A percentile compares a stretch with the other conserved stretches of the same genome.
Evolutionary conservation across 2,329 filamentous ascomycete species (phyloP).

Genomic region (Penicillium decumbens): DNA sequence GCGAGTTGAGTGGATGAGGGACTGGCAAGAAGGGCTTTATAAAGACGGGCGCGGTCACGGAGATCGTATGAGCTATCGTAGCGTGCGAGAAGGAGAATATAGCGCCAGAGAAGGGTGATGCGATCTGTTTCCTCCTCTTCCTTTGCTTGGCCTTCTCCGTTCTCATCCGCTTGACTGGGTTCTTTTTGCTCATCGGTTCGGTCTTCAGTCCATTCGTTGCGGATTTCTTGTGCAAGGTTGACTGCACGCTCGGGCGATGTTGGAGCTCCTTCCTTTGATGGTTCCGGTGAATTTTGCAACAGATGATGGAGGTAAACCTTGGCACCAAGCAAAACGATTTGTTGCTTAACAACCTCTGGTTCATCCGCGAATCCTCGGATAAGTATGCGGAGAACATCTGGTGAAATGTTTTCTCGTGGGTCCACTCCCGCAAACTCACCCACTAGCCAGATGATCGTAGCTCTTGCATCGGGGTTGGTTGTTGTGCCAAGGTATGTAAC

Average conservation of each 20-base stretch:
- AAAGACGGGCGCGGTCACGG: conserved; percentile 83
- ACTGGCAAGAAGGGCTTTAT: conserved; percentile 74
- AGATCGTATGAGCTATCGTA: conserved; percentile 96
- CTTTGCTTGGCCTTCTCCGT: conserved; percentile 18
- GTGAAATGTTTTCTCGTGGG: conserved; percentile 80
- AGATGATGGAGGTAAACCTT: conserved; percentile 93
- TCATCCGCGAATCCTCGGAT: conserved; percentile 80
- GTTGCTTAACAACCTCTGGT: conserved; percentile 77
- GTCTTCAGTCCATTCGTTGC: conserved; percentile 32
- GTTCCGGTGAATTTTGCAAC: conserved; percentile 46
- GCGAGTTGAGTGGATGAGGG: conserved; percentile 76
- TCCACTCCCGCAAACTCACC: conserved; percentile 84
- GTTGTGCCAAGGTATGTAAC: conserved; percentile 89
- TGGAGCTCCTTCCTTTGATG: conserved; percentile 14
- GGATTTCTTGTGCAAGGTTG: conserved; percentile 25
- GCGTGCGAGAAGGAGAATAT: conserved; percentile 75
- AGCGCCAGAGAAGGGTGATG: conserved; percentile 74
- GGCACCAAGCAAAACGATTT: conserved; percentile 88
- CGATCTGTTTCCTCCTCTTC: conserved; percentile 49
- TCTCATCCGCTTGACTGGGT: conserved; percentile 28
- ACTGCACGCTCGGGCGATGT: conserved; percentile 17
- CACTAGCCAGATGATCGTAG: conserved; percentile 95
- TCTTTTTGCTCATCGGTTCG: conserved; percentile 24
- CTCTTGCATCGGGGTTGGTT: conserved; percentile 79
- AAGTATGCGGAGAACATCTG: conserved; percentile 84